Evolutionary conservation across 306 rosid species (phyloP), one percentile per base, ranked within the genome.

Genomic region (Glycine latifolia): DNA sequence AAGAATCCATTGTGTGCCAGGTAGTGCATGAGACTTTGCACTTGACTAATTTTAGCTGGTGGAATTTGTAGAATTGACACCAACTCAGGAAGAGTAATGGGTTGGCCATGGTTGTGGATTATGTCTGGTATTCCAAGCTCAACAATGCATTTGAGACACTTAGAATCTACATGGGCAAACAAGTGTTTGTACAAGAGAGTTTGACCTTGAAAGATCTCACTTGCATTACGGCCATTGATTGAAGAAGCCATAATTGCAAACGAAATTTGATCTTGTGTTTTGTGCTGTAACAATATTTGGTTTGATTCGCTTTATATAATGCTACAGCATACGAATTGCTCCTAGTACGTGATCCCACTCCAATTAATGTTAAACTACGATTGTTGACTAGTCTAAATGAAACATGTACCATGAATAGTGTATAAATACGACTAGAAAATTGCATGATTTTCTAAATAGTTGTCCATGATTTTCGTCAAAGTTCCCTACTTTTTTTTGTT

Each of bases 1-100:
- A 85, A 83, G 85, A 85, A 47, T 50, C 89, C 89, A 6, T 53
- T 71, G 68, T 83, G 90, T 2, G 85, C 81, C 15, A 90, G 44
- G n/a, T 75, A 75, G 37, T 84, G 86, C 85, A 88, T 78, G 17
- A 90, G 79, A 14, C 89, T 62, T 8, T 60, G 31, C n/a, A 86
- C 67, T 1, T 46, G 14, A 7, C 11, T 15, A 3, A 79, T 2
- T 68, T 80, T 90, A 8, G 81, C 6, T 0, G 65, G 82, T 50
- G 78, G 84, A 73, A 88, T 35, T 4, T 88, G 60, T 16, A 90
- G 85, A 8, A 73, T 81, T n/a, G 86, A 75, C 55, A 76, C 83
- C 78, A 90, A 75, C 6, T 86, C 54, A 1, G 72, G 43, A 9
- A 86, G 86, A 26, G 86, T 78, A 13, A 88, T 79, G 2, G 93